A percentile compares a stretch with the other conserved stretches of the same genome.
Evolutionary conservation across 2,329 filamentous ascomycete species (phyloP).

Genomic region (Talaromyces verruculosus): DNA sequence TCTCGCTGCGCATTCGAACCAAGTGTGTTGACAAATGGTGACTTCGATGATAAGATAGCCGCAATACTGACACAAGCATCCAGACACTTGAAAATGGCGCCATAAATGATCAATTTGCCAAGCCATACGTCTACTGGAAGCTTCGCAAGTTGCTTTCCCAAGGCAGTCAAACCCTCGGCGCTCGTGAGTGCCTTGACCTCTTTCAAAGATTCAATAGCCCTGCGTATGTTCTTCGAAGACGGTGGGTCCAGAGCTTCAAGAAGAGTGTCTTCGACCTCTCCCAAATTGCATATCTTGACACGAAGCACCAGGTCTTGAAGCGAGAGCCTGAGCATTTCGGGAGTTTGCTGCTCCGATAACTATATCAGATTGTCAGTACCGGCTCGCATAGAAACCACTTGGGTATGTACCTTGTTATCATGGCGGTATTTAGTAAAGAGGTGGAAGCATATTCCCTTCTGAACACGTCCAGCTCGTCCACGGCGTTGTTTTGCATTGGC

Average conservation of each 20-base stretch:
- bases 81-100: conserved; percentile 82
- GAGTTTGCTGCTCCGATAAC: conserved; percentile 90
- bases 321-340: conserved; percentile 91
- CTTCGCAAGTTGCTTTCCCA: conserved; percentile 83
- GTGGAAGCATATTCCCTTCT: conserved; percentile 93
- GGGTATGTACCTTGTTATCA: conserved; percentile 59
- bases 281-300: conserved; percentile 96
- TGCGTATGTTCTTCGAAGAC: conserved; percentile 84
- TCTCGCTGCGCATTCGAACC: conserved; percentile 81
- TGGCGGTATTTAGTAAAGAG: conserved; percentile 89
- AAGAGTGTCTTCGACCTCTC: conserved; percentile 86
- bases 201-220: conserved; percentile 87
- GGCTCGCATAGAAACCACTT: not conserved
- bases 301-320: conserved; percentile 92
- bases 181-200: conserved; percentile 87
- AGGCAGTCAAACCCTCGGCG: conserved; percentile 77
- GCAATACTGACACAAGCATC: conserved; percentile 91
- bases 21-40: conserved; percentile 84
- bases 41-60: conserved; percentile 90
- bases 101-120: conserved; percentile 86
- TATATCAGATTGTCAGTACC: conserved; percentile 32
- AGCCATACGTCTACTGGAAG: conserved; percentile 91
- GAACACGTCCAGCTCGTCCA: conserved; percentile 91
- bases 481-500: conserved; percentile 95
- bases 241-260: conserved; percentile 86